phyloP scores from a whole-genome alignment of 768 basidiomycete species.

The Lentinula guzmanii region DNA sequence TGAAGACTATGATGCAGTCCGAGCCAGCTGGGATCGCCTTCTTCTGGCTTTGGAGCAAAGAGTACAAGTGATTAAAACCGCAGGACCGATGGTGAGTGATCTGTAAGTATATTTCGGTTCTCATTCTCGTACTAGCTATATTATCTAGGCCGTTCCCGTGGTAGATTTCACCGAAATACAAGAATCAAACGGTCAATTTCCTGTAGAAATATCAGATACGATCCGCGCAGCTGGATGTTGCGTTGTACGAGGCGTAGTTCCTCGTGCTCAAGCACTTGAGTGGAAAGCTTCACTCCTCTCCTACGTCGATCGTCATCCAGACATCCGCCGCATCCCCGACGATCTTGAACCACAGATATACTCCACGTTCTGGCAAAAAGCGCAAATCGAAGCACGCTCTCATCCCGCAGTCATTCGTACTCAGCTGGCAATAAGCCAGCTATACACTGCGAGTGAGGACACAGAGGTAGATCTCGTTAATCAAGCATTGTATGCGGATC shows the following conservation, averaged over 20 bases:
- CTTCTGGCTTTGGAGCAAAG: not conserved
- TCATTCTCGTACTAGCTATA: not conserved
- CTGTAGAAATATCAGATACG: not conserved
- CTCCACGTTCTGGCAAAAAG: not conserved
- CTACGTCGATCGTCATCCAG: not conserved
- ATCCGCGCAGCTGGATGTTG: not conserved
- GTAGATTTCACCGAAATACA: not conserved
- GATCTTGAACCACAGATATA: not conserved
- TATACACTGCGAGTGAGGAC: not conserved
- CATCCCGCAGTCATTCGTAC: not conserved
- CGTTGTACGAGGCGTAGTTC: not conserved
- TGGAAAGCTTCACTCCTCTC: not conserved
- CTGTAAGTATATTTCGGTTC: not conserved
- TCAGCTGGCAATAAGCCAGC: not conserved
- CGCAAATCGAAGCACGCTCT: not conserved
- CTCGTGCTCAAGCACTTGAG: not conserved
- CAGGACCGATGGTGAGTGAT: not conserved
- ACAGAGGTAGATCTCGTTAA: not conserved
- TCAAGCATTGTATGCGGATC: not conserved
- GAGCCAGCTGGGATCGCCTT: not conserved
- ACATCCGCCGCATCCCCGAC: not conserved
- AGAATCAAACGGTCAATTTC: not conserved
- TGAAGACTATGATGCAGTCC: not conserved
- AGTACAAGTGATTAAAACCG: not conserved
- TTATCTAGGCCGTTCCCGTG: not conserved